Evolutionary conservation across 1,139 yeast genomes (phyloP), one percentile per base, ranked within the genome.

Genomic region (Scheffersomyces lignicola): DNA sequence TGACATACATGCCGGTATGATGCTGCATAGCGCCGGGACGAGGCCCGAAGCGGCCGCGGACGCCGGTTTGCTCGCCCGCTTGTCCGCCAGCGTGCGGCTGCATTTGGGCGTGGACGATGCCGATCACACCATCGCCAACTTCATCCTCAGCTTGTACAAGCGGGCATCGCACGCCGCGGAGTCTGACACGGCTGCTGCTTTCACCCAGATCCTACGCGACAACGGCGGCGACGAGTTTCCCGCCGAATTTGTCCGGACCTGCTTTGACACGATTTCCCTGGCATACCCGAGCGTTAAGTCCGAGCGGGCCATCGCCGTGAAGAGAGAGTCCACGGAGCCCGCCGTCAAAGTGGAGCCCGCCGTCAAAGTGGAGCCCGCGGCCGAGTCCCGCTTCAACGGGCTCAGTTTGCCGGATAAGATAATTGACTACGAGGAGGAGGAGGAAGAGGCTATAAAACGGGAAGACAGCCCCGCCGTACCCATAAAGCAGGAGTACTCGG

Each of bases 171-270:
- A 56, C 8, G 9, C 29, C 12, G 29, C 22, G 12, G 34, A 36
- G 33, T 47, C 36, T 32, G 40, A 23, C 20, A 34, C 43, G 26
- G 45, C 63, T 15, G 49, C 49, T 4, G 62, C 56, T 7, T 81
- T 82, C 47, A 52, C 57, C 25, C 44, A 54, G n/a, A 60, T 65
- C 13, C 56, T 83, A 34, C 54, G 59, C 11, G 77, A 69, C 7
- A 73, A 81, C 52, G 92, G 88, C 0, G 87, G 85, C 13, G 83
- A 76, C n/a, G 70, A 62, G 8, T 76, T 84, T 40, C 72, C 80
- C 0, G 57, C 51, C 4, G 60, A 49, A 41, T 70, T 78, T 41
- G 53, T 79, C 2, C 54, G 54, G 10, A 64, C 65, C 24, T 53
- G 60, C 7, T 60, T 62, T 39, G 59, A 62, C 5, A 36, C 60